These are phyloP conservation scores for Pyrenophora tritici-repentis DNA, from an alignment of 2,329 filamentous ascomycete species.

Conservation along the genomic window DNA sequence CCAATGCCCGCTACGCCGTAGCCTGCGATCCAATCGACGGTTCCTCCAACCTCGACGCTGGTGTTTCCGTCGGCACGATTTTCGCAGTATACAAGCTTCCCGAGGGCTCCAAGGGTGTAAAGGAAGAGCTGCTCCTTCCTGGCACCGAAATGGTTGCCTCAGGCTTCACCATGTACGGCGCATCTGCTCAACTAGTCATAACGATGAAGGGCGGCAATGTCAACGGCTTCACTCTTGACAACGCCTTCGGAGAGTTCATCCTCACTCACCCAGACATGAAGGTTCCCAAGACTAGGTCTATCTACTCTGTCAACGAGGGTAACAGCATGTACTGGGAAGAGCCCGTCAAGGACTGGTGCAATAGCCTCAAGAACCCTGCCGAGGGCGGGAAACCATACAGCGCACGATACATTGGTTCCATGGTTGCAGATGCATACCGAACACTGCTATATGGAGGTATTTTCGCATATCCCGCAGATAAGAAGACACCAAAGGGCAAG, in stretches of 20 bases:
- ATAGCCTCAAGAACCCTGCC: slow-evolving; percentile 81
- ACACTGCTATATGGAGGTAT: slow-evolving; percentile 94
- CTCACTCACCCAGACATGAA: slow-evolving; percentile 94
- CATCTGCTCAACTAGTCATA: slow-evolving; percentile 92
- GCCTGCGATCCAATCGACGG: slow-evolving; percentile 98
- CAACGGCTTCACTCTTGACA: slow-evolving; percentile 98
- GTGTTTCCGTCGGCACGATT: slow-evolving; percentile 97
- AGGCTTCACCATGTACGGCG: slow-evolving; percentile 99
- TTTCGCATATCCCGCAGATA: slow-evolving; percentile 96
- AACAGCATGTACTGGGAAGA: slow-evolving; percentile 98
- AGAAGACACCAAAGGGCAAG: slow-evolving; percentile 98
- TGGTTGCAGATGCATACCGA: slow-evolving; percentile 98
- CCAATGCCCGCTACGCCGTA: slow-evolving; percentile 83
- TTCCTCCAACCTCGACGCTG: slow-evolving; percentile 94
- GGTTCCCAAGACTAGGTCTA: slow-evolving; percentile 77
- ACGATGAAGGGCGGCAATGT: slow-evolving; percentile 92
- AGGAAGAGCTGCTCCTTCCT: slow-evolving; percentile 85
- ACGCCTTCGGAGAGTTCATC: slow-evolving; percentile 97
- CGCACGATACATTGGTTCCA: slow-evolving; percentile 92
- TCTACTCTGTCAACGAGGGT: slow-evolving; percentile 99
- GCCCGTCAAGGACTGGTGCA: slow-evolving; percentile 83
- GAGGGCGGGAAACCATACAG: slow-evolving; percentile 86
- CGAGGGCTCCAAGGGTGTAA: slow-evolving; percentile 72
- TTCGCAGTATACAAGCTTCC: slow-evolving; percentile 91
- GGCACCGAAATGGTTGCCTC: slow-evolving; percentile 90